Evolutionary conservation across 768 basidiomycete species (phyloP).

Genomic region (Podaxis sp.): DNA sequence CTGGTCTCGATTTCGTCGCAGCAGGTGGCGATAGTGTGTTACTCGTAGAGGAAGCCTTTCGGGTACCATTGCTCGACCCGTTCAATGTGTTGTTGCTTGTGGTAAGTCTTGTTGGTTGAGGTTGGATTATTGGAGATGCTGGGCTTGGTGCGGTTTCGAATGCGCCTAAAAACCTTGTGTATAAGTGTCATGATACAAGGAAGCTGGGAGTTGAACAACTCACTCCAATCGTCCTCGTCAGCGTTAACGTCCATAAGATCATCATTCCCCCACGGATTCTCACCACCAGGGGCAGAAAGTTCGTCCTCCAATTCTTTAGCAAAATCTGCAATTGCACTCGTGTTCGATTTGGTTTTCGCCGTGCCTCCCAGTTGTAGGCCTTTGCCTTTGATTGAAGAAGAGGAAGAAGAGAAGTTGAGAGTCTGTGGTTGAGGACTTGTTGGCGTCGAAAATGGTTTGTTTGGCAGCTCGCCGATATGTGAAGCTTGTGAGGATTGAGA

Average conservation of each 20-base stretch:
- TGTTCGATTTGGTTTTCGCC: conserved; percentile 32
- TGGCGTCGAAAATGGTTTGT: conserved; percentile 22
- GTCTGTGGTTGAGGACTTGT: conserved; percentile 14
- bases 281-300: conserved; percentile 43
- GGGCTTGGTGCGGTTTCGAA: conserved; percentile 62
- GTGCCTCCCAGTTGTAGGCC: conserved; percentile 70
- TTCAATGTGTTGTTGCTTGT: conserved; percentile 14
- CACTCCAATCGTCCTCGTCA: conserved; percentile 94
- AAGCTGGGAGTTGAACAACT: conserved; percentile 32
- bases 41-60: background rate
- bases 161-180: conserved; percentile 45
- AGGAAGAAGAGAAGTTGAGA: background rate
- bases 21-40: background rate
- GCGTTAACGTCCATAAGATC: conserved; percentile 94
- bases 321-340: conserved; percentile 33
- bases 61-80: conserved; percentile 13
- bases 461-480: conserved; percentile 26
- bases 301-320: conserved; percentile 63
- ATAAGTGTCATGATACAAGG: conserved; percentile 2
- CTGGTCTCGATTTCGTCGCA: background rate
- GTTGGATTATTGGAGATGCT: conserved; percentile 12
- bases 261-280: conserved; percentile 67
- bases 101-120: conserved; percentile 10
- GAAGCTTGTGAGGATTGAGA: conserved; percentile 18
- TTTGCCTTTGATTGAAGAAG: conserved; percentile 42